These are phyloP conservation scores for Ustilago tritici DNA, from an alignment of 1,284 basidiomycete species.

Conservation along the genomic window DNA sequence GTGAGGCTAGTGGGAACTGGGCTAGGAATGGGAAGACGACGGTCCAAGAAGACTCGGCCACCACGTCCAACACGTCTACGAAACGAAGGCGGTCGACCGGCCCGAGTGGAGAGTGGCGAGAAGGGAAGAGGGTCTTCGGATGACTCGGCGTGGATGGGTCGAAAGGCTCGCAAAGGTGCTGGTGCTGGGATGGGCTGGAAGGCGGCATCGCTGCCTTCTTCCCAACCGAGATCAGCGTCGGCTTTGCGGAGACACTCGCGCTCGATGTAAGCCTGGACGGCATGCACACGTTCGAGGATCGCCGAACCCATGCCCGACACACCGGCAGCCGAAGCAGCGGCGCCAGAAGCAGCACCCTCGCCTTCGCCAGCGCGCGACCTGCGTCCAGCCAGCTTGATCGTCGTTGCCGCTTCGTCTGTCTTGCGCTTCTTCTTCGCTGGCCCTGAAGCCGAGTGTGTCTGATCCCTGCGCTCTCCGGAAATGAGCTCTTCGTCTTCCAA, in stretches of 20 bases:
- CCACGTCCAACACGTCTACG: slow-evolving; percentile 66
- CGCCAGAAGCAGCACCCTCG: slow-evolving; percentile 28
- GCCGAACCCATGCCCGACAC: slow-evolving; percentile 73
- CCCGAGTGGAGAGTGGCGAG: slow-evolving; percentile 47
- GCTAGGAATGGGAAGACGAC: slow-evolving; percentile 62
- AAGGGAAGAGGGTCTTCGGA: slow-evolving; percentile 39
- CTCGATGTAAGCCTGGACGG: slow-evolving; percentile 67
- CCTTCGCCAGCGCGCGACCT: slow-evolving; percentile 50
- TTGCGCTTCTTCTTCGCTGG: slow-evolving; percentile 65
- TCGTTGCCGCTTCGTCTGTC: slow-evolving; percentile 55
- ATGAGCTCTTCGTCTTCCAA: slow-evolving; percentile 66
- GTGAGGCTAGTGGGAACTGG: slow-evolving; percentile 62
- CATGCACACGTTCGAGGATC: slow-evolving; percentile 64
- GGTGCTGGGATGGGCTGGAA: slow-evolving; percentile 63
- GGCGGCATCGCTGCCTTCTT: slow-evolving; percentile 66
- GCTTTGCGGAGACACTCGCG: slow-evolving; percentile 61
- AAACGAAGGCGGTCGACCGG: slow-evolving; percentile 67
- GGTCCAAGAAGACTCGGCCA: slow-evolving; percentile 66
- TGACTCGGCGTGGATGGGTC: slow-evolving; percentile 64
- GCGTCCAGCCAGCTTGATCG: slow-evolving; percentile 56
- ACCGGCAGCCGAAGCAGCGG: slow-evolving; percentile 38
- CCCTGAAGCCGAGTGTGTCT: slow-evolving; percentile 37
- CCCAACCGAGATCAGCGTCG: slow-evolving; percentile 64
- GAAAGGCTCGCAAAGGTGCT: slow-evolving; percentile 58
- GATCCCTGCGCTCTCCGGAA: slow-evolving; percentile 58